Evolutionary conservation across 139 green algal genomes (phyloP), one percentile per base, ranked within the genome.

Genomic region (Tetraselmis chui): DNA sequence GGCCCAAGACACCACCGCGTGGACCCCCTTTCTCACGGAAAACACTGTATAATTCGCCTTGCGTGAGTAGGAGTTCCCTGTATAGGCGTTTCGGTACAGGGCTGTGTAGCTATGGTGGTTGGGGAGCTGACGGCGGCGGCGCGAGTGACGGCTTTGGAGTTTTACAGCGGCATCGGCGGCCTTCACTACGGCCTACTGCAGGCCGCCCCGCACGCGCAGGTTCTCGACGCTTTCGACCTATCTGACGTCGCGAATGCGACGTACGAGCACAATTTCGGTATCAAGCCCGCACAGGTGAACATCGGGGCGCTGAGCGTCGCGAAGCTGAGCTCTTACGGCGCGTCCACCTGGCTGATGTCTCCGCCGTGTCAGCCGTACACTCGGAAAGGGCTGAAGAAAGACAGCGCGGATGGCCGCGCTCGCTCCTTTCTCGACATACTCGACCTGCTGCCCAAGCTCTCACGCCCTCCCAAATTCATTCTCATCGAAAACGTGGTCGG

Each of bases 321-420:
- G 5, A 22, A 86, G 58, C 85, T 94, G 59, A 88, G 93, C 75
- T 30, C 28, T 26, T 89, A 87, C 59, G 76, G 23, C 1, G 89
- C 90, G 28, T 81, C 94, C 29, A 2, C 93, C 0, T 96, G 91
- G 92, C 77, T 95, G 79, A 80, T 96, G 32, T 89, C 93, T 29
- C 93, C 93, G 1, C 93, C 93, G 28, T 97, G 93, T 85, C 93
- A 97, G 86, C 93, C 93, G 24, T 97, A 94, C 89, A 97, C 93
- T 1, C 87, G 92, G 2, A 86, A 93, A 79, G 93, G 92, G 22
- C 78, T 89, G 59, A 26, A 86, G 29, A 85, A 89, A 84, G 86
- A 89, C 77, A 80, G 67, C 2, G 80, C 86, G 0, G 91, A 95
- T 74, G 83, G 79, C 11, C 84, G 93, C 23, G 88, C 90, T 27